Base-by-base conservation (phyloP, 176 grass and related monocot genomes). In the Echinochloa phyllopogon region DNA sequence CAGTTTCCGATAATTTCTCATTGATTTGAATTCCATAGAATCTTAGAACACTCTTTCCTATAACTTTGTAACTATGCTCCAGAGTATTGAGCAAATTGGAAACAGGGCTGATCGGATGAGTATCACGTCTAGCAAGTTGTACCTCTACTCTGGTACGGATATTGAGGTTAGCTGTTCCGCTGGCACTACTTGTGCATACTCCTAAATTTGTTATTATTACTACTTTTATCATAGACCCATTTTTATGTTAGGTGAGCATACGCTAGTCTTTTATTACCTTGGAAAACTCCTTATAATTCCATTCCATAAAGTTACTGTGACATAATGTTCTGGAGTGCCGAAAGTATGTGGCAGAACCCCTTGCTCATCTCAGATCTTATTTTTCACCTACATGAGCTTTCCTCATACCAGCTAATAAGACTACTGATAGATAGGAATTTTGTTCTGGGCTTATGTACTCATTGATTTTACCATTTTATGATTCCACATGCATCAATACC, bases 11-110 rank as follows among this genome's bases (percentile, higher is more conserved):
- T 81, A 24, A 25, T 59, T 64, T 89, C 14, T 33, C 8, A 10
- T 17, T 33, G 38, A n/a, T 36, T 33, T 79, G 12, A 59, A 62
- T 27, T 68, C 62, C 57, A 8, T 69, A 74, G 61, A 62, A 83
- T 78, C 21, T 70, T 69, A 50, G 16, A 72, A 41, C 40, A 64
- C 61, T 75, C 1, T 78, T 89, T 75, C 45, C 84, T 71, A 61
- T 36, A 23, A 82, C 43, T 60, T 36, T 87, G 71, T 85, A 47
- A 70, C 14, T 84, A 37, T 76, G 6, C 49, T 2, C 24, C 93
- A 98, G 96, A 98, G 96, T 81, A 90, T 95, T 77, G 96, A 92
- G 81, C 96, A 98, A 92, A 98, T 98, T 87, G 91, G 86, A 59
- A 93, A 88, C 81, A 92, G 96, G 83, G 96, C 96, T 86, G 73